Conservation (phyloP, 2,329 filamentous ascomycete genomes). For the Herpotrichia juniperi region DNA sequence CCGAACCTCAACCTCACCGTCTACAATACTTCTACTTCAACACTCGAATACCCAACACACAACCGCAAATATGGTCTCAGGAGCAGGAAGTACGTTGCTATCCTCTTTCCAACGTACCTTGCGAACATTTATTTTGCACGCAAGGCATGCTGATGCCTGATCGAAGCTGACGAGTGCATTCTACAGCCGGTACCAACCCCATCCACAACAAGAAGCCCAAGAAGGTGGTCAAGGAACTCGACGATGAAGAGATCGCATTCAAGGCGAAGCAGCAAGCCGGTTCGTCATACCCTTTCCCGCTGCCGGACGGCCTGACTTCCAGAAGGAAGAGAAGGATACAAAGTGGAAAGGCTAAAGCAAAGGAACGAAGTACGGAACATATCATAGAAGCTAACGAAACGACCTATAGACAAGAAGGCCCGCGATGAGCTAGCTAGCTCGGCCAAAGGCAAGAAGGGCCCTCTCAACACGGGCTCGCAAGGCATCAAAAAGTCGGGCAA, state of each 20-base stretch:
- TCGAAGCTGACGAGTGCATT: conserved; percentile 25
- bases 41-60: not conserved
- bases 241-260: conserved; percentile 85
- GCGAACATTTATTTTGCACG: not conserved
- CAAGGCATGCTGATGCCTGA: too few relatives aligned
- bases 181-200: conserved; percentile 59
- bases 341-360: not conserved
- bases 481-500: conserved; percentile 99
- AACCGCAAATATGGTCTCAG: conserved; percentile 54
- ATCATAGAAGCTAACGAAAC: not conserved
- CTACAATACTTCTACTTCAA: not conserved
- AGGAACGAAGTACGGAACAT: not conserved
- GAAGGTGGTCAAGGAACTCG: conserved; percentile 75
- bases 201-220: conserved; percentile 79
- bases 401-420: conserved; percentile 63
- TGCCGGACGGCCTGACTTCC: not conserved
- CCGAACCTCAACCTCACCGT: not conserved
- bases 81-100: conserved; percentile 52
- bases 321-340: not conserved
- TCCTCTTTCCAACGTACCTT: conserved; percentile 5
- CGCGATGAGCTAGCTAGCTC: conserved; percentile 71
- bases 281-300: conserved; percentile 53
- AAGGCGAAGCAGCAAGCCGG: conserved; percentile 84
- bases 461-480: conserved; percentile 80
- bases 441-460: conserved; percentile 86